phyloP scores from a whole-genome alignment of 176 grass and related monocot species.

The Metroxylon sagu region DNA sequence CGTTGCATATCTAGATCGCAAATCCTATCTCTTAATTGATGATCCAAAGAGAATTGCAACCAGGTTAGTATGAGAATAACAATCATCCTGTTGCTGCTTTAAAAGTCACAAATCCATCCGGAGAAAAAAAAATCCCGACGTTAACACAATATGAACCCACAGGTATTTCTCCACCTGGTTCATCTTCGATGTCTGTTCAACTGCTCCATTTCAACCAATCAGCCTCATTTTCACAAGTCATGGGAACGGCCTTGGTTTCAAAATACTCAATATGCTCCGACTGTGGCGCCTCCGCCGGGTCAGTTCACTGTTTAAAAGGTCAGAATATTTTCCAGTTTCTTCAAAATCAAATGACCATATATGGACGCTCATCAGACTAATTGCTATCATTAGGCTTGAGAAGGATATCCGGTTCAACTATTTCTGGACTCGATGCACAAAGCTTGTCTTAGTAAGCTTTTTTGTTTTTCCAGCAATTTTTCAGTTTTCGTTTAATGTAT shows the following conservation, averaged over 20 bases:
- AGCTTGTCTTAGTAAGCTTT: slow-evolving; percentile 67
- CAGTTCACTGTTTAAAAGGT: slow-evolving; percentile 74
- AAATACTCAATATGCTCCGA: slow-evolving; percentile 72
- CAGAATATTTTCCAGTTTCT: slow-evolving; percentile 12
- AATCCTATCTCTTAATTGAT: slow-evolving; percentile 70
- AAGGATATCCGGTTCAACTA: slow-evolving; percentile 82
- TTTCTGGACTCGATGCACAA: slow-evolving; percentile 78
- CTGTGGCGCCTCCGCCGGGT: slow-evolving; percentile 66
- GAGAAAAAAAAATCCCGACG: neutral
- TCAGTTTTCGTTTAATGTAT: slow-evolving; percentile 3
- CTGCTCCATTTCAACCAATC: slow-evolving; percentile 70
- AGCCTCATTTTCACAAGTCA: slow-evolving; percentile 51
- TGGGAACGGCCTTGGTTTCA: slow-evolving; percentile 52
- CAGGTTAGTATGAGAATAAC: slow-evolving; percentile 39
- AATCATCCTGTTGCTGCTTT: neutral
- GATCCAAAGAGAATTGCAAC: slow-evolving; percentile 64
- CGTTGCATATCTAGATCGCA: slow-evolving; percentile 65
- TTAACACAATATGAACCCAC: slow-evolving; percentile 19
- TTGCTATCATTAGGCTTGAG: slow-evolving; percentile 58
- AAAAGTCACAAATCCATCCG: no score
- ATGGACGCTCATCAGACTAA: slow-evolving; percentile 21
- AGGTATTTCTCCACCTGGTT: slow-evolving; percentile 92
- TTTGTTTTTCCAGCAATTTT: slow-evolving; percentile 10
- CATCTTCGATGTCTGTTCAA: slow-evolving; percentile 87
- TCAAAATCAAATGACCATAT: slow-evolving; percentile 11